These are phyloP conservation scores for Dillenia turbinata DNA, from an alignment of 164 flowering plant species.

Conservation along the genomic window DNA sequence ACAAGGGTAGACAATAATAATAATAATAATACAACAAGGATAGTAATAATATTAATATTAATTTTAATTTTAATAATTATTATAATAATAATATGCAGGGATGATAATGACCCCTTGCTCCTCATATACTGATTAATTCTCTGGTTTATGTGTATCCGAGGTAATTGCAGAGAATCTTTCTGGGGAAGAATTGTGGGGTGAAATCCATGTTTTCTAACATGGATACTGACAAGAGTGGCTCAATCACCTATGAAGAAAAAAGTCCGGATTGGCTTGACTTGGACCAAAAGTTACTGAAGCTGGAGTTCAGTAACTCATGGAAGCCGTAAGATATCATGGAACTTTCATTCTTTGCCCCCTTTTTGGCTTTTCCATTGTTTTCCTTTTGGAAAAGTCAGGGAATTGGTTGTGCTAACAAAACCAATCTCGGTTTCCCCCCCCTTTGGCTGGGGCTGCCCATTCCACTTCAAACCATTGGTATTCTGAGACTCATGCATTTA, in stretches of 20 bases:
- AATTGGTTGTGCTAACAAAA: no score
- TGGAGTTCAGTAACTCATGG: constrained; percentile 91
- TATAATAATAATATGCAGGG: constrained; percentile 7
- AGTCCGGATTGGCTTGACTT: constrained; percentile 76
- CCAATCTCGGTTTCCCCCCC: not conserved
- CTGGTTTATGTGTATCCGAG: constrained; percentile 21
- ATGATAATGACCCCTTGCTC: not conserved
- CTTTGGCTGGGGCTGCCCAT: no score
- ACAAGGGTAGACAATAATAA: no score
- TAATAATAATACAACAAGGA: no score
- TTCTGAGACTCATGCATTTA: constrained; percentile 4
- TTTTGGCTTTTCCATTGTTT: not conserved
- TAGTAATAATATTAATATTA: no score
- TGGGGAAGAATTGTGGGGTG: constrained; percentile 85
- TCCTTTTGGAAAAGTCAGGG: no score
- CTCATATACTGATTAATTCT: not conserved
- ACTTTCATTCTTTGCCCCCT: not conserved
- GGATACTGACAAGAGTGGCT: constrained; percentile 86
- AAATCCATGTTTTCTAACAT: constrained; percentile 82
- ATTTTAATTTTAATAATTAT: no score
- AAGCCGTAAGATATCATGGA: constrained; percentile 60
- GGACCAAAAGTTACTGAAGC: constrained; percentile 84
- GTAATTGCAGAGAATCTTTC: constrained; percentile 89
- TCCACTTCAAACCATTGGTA: no score
- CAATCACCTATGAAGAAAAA: constrained; percentile 86